A percentile compares a stretch with the other conserved stretches of the same genome.
phyloP scores from a whole-genome alignment of 192 early-diverging fungal genomes.

The Chytriomyces sp. region DNA sequence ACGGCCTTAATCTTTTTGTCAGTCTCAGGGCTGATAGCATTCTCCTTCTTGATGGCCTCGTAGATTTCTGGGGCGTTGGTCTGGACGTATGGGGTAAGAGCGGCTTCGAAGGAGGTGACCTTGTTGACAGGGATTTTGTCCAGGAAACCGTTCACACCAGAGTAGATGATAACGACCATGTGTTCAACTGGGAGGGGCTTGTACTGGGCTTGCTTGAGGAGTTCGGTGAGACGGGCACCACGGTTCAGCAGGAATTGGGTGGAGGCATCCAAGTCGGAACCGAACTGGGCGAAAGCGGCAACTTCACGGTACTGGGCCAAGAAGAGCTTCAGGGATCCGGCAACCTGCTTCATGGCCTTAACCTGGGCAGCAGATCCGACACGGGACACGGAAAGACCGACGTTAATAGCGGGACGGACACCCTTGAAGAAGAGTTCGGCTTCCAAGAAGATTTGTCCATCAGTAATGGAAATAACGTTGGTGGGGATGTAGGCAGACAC shows the following conservation, averaged over 20 bases:
- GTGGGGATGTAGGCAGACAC: conserved; percentile 99
- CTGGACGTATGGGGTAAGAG: conserved; percentile 85
- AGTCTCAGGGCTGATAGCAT: conserved; percentile 83
- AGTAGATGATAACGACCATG: conserved; percentile 98
- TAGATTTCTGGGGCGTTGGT: conserved; percentile 89
- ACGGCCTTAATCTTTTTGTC: conserved; percentile 93
- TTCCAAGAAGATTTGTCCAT: conserved; percentile 99
- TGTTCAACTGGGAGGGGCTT: conserved; percentile 93
- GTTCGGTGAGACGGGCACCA: conserved; percentile 99
- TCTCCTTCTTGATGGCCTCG: conserved; percentile 87
- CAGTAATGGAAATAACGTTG: conserved; percentile 99
- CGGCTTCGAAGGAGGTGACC: conserved; percentile 91
- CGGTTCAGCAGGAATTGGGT: conserved; percentile 99
- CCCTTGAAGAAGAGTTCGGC: conserved; percentile 99
- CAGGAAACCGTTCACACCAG: conserved; percentile 98
- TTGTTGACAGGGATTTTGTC: conserved; percentile 97
- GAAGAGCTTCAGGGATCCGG: conserved; percentile 99
- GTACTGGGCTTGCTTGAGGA: conserved; percentile 99
- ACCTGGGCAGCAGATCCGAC: conserved; percentile 99
- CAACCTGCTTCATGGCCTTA: conserved; percentile 99
- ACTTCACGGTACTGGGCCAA: conserved; percentile 98
- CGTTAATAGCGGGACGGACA: conserved; percentile 99
- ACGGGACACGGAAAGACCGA: conserved; percentile 99
- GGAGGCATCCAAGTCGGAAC: conserved; percentile 99
- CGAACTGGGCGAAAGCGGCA: conserved; percentile 99